Evolutionary conservation across 2,329 filamentous ascomycete genomes (phyloP), one percentile per base, ranked within the genome.

Genomic region (Gremmenia infestans): DNA sequence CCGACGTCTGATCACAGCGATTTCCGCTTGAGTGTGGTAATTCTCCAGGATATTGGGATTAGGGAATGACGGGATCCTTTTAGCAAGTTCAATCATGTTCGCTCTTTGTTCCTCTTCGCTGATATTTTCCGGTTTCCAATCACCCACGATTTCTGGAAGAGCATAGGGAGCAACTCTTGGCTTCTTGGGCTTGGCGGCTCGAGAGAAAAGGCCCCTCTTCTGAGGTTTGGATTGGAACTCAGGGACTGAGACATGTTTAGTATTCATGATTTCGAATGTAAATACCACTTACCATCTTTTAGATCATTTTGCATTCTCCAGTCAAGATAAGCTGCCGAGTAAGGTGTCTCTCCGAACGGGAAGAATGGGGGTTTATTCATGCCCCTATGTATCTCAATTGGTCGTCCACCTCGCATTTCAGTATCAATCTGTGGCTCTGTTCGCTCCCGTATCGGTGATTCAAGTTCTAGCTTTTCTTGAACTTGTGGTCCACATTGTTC

Each of bases 331-430:
- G 57, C 56, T 39, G 59, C 53, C 45, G 68, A 63, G 53, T 60
- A 67, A 25, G 63, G 60, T 5, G 66, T 67, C 52, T 69, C 66
- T 22, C 67, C 67, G 45, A 68, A 67, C 23, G 65, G 65, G 45
- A 65, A 67, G 19, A 56, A 28, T 4, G 65, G 61, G 19, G 22
- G 36, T 39, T 54, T 53, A 7, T 61, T 60, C 15, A 28, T 45
- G 35, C 54, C 54, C n/a, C 39, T 43, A 48, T 56, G 36, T n/a
- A 52, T 52, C 23, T 60, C 60, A 19, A 22, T 12, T 12, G 57
- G 48, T 15, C 19, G 15, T 19, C 15, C 22, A 28, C 37, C 48
- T 47, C 15, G 23, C 23, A 23, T 49, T 19, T 17, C n/a, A 28
- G 19, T 19, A 47, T 22, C 32, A 32, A 23, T 15, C 32, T 35